Percentiles rank a stretch among this genome's conserved stretches.
Conservation (phyloP, 169 alveolate species). For the Plasmodium reichenowi region DNA sequence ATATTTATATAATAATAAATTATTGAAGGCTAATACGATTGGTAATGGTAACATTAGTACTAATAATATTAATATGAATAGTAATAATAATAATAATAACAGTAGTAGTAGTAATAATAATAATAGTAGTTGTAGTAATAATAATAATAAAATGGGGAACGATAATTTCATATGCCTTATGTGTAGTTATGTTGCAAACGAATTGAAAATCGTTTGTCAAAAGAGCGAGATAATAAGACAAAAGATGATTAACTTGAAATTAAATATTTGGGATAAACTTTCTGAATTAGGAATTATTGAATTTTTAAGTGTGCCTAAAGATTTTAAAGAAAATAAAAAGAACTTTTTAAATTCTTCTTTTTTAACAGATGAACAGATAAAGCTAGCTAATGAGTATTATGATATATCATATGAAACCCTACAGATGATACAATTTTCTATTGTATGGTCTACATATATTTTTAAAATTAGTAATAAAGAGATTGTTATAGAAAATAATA, state of each 20-base stretch:
- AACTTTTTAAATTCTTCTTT: slow-evolving; percentile 41
- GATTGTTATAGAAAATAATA: slow-evolving; percentile 34
- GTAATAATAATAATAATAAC: background rate
- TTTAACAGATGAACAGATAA: slow-evolving; percentile 69
- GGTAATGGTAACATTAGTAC: background rate
- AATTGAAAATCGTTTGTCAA: slow-evolving; percentile 37
- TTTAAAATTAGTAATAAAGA: slow-evolving; percentile 62
- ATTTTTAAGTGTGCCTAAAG: slow-evolving; percentile 70
- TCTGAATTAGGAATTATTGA: slow-evolving; percentile 69
- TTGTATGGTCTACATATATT: slow-evolving; percentile 70
- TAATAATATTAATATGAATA: background rate
- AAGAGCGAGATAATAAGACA: slow-evolving; percentile 71
- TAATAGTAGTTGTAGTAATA: background rate
- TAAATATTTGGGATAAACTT: slow-evolving; percentile 50
- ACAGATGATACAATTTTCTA: slow-evolving; percentile 70
- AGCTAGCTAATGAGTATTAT: slow-evolving; percentile 69
- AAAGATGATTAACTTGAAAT: slow-evolving; percentile 46
- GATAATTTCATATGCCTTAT: slow-evolving; percentile 53
- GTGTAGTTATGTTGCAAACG: slow-evolving; percentile 76
- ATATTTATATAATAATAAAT: slow-evolving; percentile 51
- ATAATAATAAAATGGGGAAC: background rate
- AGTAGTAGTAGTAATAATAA: background rate
- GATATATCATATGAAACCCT: slow-evolving; percentile 64
- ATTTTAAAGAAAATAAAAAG: slow-evolving; percentile 66
- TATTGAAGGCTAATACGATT: slow-evolving; percentile 7